Base-by-base conservation (phyloP, 2,329 filamentous ascomycete species). In the Fusarium falciforme region DNA sequence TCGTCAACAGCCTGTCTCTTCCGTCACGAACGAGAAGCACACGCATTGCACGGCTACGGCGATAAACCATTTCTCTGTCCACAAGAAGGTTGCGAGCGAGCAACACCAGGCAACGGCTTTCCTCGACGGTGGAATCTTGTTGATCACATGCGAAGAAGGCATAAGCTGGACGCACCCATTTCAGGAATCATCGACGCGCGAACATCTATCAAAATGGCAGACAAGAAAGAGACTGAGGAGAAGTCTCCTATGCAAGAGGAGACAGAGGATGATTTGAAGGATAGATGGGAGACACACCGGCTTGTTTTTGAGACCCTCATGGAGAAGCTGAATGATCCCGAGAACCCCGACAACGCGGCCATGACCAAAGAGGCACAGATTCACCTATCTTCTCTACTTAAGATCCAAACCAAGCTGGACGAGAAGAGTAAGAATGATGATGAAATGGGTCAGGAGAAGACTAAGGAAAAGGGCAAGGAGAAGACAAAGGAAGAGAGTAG, bases 1-100 rank as follows among this genome's bases (percentile, higher is more conserved):
- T 98, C 95, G 14, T 98, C 95, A 38, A 98, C 96, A 68, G 95
- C 95, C 33, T 98, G 95, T 83, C 90, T 98, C 33, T 93, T 98
- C 70, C 94, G 95, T 71, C 95, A 98, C 80, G 95, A 98, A 86
- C 92, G 95, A 71, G 95, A 98, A 85, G 95, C 95, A 61, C 95
- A 98, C 81, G 95, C 94, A 76, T 93, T 98, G 89, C 95, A 98
- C 81, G 95, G 95, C 72, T 95, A 98, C 78, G 95, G 95, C 70
- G 93, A 96, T 79, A 95, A 96, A 83, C 95, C 95, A 9, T 95
- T 95, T 81, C 89, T 96, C 54, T 98, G 95, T 89, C 90, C 91
- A 67, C 96, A 95, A 83, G 88, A 92, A 31, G 94, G 94, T 72
- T 98, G 95, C 79, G 95, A 98, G 79, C 92, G 95, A 72, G 91